Evolutionary conservation across 306 rosid species (phyloP), one percentile per base, ranked within the genome.

Genomic region (Canavalia gladiata): DNA sequence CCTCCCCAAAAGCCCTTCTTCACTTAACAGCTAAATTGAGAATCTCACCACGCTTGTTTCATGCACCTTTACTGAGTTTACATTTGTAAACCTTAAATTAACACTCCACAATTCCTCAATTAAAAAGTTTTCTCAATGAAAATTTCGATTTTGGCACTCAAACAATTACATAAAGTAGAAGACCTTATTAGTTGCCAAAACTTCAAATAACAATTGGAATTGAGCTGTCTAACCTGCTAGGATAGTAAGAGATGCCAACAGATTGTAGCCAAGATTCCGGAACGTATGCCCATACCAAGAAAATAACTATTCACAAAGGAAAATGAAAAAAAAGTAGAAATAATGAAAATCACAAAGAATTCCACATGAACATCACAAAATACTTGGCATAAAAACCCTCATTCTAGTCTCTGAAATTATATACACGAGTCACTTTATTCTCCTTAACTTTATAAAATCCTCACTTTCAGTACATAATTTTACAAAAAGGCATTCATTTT

Each of bases 251-350:
- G 81, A 95, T 87, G 81, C 97, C 98, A 64, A 90, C 49, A 63
- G 89, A 89, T 73, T 93, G 99, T 18, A 95, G 88, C 94, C 93
- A 95, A 34, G 91, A 84, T 77, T 93, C 96, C 7, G 99, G 99
- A 86, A 89, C 90, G 82, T 95, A 93, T 30, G 99, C 99, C 99
- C 99, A 91, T 56, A 89, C 86, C 83, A 95, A 88, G 94, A 90
- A 92, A 65, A 93, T 79, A 87, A 85, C 99, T 95, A 87, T 55
- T 54, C 73, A 84, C 35, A 84, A 34, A 84, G 47, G 3, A 82
- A 59, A 39, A 30, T 18, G 25, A 7, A 46, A 31, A 47, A 62
- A 46, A 30, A 68, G 71, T 47, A 68, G 37, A 30, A 41, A 66
- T 25, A 41, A 50, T 78, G 45, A 69, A 54, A 47, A 68, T 74